These are phyloP conservation scores for Aquilaria agallochum DNA, from an alignment of 441 rosid species.

Conservation along the genomic window DNA sequence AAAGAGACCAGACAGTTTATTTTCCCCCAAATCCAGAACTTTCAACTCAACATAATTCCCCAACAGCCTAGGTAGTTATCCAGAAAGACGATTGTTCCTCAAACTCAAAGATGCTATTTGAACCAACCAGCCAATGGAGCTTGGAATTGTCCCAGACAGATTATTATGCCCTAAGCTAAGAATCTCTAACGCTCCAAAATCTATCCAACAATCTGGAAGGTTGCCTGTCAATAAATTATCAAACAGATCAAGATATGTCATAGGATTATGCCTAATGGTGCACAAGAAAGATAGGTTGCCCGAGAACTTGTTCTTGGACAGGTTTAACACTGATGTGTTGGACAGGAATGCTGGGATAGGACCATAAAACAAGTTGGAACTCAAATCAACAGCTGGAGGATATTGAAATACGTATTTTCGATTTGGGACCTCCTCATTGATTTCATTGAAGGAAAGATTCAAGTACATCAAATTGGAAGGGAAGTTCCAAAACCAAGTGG, in stretches of 20 bases:
- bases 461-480: conserved; percentile 1
- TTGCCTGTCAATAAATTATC: conserved; percentile 14
- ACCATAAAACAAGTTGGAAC: conserved; percentile 10
- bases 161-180: conserved; percentile 15
- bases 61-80: conserved; percentile 21
- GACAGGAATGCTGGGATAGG: neutral
- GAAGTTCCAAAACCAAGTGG: conserved; percentile 20
- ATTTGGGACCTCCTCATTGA: conserved; percentile 4
- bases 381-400: conserved; percentile 1
- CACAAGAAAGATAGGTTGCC: conserved; percentile 10
- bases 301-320: conserved; percentile 9
- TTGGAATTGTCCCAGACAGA: conserved; percentile 14
- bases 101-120: conserved; percentile 5
- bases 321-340: neutral
- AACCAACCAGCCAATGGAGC: neutral
- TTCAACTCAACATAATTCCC: conserved; percentile 6
- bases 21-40: conserved; percentile 20
- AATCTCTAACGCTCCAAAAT: neutral
- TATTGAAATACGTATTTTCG: neutral
- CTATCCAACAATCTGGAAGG: conserved; percentile 22
- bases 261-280: neutral
- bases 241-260: conserved; percentile 2
- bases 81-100: conserved; percentile 17
- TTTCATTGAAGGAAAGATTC: conserved; percentile 8
- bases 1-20: conserved; percentile 19